These are phyloP conservation scores for Zoysia matrella DNA, from an alignment of 202 grass and related monocot species.

Conservation along the genomic window DNA sequence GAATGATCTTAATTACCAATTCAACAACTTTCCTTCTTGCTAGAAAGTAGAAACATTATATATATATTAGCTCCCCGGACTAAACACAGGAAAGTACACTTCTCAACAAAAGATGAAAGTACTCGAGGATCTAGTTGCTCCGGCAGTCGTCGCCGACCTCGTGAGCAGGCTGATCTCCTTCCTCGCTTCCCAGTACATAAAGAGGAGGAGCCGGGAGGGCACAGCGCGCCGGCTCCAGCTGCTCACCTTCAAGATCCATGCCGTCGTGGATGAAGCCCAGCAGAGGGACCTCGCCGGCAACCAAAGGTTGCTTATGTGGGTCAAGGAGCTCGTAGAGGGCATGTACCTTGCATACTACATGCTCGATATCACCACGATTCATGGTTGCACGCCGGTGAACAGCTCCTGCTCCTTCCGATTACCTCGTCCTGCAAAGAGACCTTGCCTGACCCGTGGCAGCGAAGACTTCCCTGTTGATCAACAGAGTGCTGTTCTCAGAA, in stretches of 20 bases:
- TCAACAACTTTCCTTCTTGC: background rate
- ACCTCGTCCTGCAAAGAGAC: too few relatives aligned
- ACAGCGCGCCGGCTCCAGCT: constrained; percentile 2
- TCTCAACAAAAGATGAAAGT: too few relatives aligned
- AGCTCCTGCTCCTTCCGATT: too few relatives aligned
- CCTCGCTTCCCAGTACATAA: background rate
- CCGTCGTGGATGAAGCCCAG: too few relatives aligned
- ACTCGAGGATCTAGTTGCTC: too few relatives aligned
- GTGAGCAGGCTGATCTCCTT: constrained; percentile 33
- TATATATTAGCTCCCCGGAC: background rate
- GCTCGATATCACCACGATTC: background rate
- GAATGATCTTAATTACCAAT: background rate
- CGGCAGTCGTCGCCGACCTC: background rate
- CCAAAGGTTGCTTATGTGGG: constrained; percentile 1
- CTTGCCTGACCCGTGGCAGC: too few relatives aligned
- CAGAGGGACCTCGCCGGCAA: too few relatives aligned
- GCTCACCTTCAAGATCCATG: constrained; percentile 21
- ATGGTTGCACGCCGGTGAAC: too few relatives aligned
- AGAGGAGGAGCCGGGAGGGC: background rate
- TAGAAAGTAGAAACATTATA: too few relatives aligned
- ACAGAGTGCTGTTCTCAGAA: too few relatives aligned
- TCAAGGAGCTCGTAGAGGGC: constrained; percentile 18
- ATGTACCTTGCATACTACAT: constrained; percentile 30
- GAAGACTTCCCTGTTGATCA: too few relatives aligned
- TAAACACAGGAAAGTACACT: background rate